These are phyloP conservation scores for Grosmannia clavigera DNA, from an alignment of 2,329 filamentous ascomycete species.

Conservation along the genomic window DNA sequence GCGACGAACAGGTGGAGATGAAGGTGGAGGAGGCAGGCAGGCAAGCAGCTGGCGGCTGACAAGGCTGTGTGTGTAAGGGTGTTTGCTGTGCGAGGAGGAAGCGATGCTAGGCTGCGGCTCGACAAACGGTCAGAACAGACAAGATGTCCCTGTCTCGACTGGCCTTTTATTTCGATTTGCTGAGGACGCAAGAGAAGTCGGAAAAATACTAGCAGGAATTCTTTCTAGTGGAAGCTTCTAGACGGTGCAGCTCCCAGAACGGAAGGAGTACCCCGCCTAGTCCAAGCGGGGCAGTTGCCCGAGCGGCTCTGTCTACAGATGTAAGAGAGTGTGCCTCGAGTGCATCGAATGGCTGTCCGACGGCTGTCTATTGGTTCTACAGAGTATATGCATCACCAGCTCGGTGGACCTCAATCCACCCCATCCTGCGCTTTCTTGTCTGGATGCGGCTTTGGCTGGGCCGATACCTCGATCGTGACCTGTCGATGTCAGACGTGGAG, in stretches of 20 bases:
- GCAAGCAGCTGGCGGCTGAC: neutral
- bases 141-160: neutral
- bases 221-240: slow-evolving; percentile 5
- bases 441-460: neutral
- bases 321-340: neutral
- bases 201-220: neutral
- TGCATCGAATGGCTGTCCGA: too few relatives aligned
- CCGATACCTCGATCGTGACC: slow-evolving; percentile 6
- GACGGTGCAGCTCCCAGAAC: neutral
- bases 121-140: neutral
- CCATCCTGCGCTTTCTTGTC: too few relatives aligned
- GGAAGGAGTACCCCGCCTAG: neutral
- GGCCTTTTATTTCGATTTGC: neutral
- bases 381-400: too few relatives aligned
- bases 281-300: slow-evolving; percentile 1
- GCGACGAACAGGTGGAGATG: too few relatives aligned
- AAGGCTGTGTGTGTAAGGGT: neutral
- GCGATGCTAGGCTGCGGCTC: too few relatives aligned
- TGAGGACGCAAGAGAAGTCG: neutral
- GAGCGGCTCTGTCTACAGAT: neutral
- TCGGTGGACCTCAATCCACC: neutral
- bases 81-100: neutral
- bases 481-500: neutral
- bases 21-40: neutral
- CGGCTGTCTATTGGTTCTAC: neutral